phyloP scores from a whole-genome alignment of 2,329 filamentous ascomycete species.

The Verticillium nonalfalfae region DNA sequence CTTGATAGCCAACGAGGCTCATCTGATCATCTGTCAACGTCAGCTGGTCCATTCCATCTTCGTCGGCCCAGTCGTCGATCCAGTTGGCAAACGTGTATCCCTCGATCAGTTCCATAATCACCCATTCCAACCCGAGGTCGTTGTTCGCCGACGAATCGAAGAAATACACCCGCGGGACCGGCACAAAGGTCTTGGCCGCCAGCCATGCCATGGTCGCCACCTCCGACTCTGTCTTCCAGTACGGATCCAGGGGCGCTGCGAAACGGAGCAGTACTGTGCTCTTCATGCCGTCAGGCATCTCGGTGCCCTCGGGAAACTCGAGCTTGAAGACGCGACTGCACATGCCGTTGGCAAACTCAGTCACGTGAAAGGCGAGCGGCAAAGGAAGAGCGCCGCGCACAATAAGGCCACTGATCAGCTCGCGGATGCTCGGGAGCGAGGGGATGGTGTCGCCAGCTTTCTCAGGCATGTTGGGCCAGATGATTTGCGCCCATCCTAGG shows the following conservation, averaged over 20 bases:
- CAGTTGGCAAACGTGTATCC: conserved; percentile 1
- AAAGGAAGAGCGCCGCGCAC: neutral
- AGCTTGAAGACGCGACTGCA: neutral
- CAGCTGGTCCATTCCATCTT: no score
- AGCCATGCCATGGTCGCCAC: conserved; percentile 10
- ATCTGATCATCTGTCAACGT: neutral
- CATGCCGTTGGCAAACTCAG: neutral
- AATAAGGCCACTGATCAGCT: neutral
- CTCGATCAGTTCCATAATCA: conserved; percentile 6
- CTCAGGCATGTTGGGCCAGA: neutral
- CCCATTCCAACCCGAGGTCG: conserved; percentile 9
- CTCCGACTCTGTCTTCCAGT: conserved; percentile 9
- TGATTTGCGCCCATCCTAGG: neutral
- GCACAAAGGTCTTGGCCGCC: neutral
- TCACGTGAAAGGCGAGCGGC: neutral
- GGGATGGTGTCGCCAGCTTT: neutral
- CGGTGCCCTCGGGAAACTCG: neutral
- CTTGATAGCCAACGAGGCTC: neutral
- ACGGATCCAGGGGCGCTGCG: conserved; percentile 5
- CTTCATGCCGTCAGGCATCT: neutral
- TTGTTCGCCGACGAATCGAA: conserved; percentile 10
- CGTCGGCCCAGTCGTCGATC: neutral
- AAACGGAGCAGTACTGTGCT: conserved; percentile 5
- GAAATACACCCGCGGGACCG: conserved; percentile 2
- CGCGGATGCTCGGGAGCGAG: neutral